phyloP scores from a whole-genome alignment of 208 protist species.

The Trypanosoma brucei region DNA sequence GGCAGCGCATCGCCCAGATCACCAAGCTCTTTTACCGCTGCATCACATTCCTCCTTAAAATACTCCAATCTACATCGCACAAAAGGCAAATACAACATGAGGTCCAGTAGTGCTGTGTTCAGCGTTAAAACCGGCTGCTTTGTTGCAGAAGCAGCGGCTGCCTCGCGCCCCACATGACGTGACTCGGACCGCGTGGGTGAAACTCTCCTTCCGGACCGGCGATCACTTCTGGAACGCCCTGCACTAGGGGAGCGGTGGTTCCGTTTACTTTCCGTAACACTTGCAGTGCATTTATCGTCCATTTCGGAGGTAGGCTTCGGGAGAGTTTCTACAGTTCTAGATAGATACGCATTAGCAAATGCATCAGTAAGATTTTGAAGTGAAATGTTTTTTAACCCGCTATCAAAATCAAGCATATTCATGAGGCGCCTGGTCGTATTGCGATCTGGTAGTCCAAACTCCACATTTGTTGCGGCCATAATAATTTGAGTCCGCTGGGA shows the following conservation, averaged over 20 bases:
- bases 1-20: conserved; percentile 10
- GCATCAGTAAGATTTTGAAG: conserved; percentile 28
- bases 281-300: background rate
- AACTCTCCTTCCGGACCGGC: background rate
- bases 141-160: too few relatives aligned
- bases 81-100: conserved; percentile 44
- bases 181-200: background rate
- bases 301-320: too few relatives aligned
- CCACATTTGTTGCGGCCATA: conserved; percentile 8
- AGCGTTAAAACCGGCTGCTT: conserved; percentile 20
- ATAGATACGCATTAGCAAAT: conserved; percentile 11
- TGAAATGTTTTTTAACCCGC: conserved; percentile 30
- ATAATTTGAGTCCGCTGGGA: conserved; percentile 5
- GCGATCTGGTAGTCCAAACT: conserved; percentile 28
- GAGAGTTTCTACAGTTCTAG: background rate
- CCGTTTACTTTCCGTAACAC: background rate
- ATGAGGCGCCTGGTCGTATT: conserved; percentile 24
- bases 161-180: background rate
- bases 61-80: conserved; percentile 29
- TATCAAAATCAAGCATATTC: conserved; percentile 31
- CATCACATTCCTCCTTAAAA: conserved; percentile 22
- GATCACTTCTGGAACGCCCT: background rate
- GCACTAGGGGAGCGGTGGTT: background rate
- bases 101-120: conserved; percentile 22
- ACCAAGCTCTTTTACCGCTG: conserved; percentile 18